These are phyloP conservation scores for Elongisporangium senticosum DNA, from an alignment of 352 stramenopile species.

Conservation along the genomic window DNA sequence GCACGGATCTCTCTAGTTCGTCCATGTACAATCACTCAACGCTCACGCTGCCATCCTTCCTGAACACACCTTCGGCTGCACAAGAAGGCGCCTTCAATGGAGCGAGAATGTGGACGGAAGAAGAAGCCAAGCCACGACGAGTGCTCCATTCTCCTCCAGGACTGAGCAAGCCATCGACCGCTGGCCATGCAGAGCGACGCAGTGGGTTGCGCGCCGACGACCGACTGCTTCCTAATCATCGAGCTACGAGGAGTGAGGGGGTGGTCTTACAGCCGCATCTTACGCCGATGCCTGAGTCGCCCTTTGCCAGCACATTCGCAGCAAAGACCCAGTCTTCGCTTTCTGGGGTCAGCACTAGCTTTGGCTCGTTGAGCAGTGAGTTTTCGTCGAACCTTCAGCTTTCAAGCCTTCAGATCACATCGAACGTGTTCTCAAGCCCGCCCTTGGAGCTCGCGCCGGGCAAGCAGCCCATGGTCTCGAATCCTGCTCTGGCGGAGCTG, in stretches of 20 bases:
- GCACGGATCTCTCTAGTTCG: neutral
- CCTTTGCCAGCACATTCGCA: neutral
- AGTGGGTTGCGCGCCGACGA: neutral
- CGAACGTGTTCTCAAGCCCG: constrained; percentile 14
- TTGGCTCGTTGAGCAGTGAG: constrained; percentile 3
- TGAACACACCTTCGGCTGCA: neutral
- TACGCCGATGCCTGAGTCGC: neutral
- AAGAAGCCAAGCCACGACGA: constrained; percentile 25
- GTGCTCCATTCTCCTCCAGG: constrained; percentile 42
- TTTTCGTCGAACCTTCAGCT: constrained; percentile 25
- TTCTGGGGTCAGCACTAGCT: neutral
- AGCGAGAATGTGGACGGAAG: neutral
- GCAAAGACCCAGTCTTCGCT: neutral
- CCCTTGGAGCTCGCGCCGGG: constrained; percentile 7
- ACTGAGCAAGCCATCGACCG: constrained; percentile 16
- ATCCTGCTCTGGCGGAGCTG: constrained; percentile 50
- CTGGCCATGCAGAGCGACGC: neutral
- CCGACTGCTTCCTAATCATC: neutral
- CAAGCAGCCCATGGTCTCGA: constrained; percentile 18
- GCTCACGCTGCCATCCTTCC: neutral
- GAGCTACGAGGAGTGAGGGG: neutral
- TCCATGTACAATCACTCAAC: neutral
- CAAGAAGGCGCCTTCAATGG: neutral
- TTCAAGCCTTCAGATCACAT: constrained; percentile 18
- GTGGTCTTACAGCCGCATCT: neutral